Evolutionary conservation across 805 yeast species (phyloP).

Genomic region (Nakazawaea wyomingensis): DNA sequence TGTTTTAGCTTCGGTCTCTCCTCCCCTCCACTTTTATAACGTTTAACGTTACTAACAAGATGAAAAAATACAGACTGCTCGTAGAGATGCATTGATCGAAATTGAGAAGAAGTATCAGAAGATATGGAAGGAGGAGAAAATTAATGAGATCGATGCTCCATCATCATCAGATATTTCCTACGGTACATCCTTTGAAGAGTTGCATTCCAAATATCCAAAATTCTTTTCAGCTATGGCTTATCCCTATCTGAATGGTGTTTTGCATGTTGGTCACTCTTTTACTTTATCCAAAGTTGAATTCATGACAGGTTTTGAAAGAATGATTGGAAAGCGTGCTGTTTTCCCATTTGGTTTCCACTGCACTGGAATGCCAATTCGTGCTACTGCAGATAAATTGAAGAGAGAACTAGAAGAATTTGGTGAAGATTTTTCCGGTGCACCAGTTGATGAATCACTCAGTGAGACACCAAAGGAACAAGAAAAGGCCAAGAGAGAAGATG

Average conservation of each 20-base stretch:
- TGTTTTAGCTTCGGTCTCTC: too few species aligned
- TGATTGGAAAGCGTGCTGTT: conserved; percentile 86
- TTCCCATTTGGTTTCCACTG: conserved; percentile 98
- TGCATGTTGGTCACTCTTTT: conserved; percentile 97
- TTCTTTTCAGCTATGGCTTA: conserved; percentile 93
- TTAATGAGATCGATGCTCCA: conserved; percentile 88
- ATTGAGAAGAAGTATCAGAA: conserved; percentile 86
- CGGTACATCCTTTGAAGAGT: conserved; percentile 55
- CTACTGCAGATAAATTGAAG: conserved; percentile 91
- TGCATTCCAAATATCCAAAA: conserved; percentile 79
- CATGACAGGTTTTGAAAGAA: conserved; percentile 88
- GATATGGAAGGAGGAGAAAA: conserved; percentile 80
- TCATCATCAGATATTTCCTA: conserved; percentile 56
- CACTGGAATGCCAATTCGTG: conserved; percentile 97
- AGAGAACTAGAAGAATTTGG: conserved; percentile 94
- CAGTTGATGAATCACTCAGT: conserved; percentile 57
- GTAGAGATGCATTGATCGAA: conserved; percentile 89
- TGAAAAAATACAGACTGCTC: conserved; percentile 52
- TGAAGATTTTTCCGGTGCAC: conserved; percentile 63
- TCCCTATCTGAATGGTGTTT: conserved; percentile 98
- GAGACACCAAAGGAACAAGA: conserved; percentile 34
- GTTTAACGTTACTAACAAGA: neutral
- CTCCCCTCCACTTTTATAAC: too few species aligned
- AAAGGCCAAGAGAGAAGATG: conserved; percentile 57
- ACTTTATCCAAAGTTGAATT: conserved; percentile 92